phyloP scores from a whole-genome alignment of 2,329 filamentous ascomycete genomes.

The Neonectria coccinea region DNA sequence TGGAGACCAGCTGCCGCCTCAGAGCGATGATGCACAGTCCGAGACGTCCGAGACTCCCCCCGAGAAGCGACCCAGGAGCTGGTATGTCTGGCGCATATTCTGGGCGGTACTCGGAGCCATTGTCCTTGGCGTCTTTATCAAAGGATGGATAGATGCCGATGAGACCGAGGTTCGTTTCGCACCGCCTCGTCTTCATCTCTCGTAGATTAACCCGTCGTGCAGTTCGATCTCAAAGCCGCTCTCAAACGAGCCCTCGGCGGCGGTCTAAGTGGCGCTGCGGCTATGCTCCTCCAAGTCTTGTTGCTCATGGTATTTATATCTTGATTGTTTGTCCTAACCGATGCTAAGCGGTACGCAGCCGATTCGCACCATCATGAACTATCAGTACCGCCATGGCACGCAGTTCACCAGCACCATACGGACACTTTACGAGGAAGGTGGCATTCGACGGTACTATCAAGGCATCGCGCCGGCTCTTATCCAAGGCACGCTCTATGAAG shows the following conservation, averaged over 20 bases:
- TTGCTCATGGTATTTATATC: slow-evolving; percentile 56
- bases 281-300: slow-evolving; percentile 61
- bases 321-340: not conserved
- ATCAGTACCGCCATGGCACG: slow-evolving; percentile 61
- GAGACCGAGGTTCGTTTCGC: slow-evolving; percentile 51
- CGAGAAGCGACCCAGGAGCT: slow-evolving; percentile 14
- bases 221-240: slow-evolving; percentile 60
- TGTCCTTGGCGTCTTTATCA: slow-evolving; percentile 55
- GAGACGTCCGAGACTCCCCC: not conserved
- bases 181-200: not conserved
- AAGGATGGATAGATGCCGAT: slow-evolving; percentile 57
- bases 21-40: not conserved
- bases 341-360: slow-evolving; percentile 47
- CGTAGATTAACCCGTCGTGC: not conserved
- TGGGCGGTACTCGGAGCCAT: slow-evolving; percentile 50
- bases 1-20: not conserved
- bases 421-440: slow-evolving; percentile 57
- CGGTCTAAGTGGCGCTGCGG: slow-evolving; percentile 60
- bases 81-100: slow-evolving; percentile 49
- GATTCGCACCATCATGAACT: slow-evolving; percentile 63
- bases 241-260: slow-evolving; percentile 59
- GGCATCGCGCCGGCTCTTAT: slow-evolving; percentile 59
- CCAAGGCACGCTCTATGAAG: slow-evolving; percentile 50
- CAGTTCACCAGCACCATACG: slow-evolving; percentile 54
- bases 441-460: slow-evolving; percentile 58